phyloP scores from a whole-genome alignment of 1,284 basidiomycete species.

The Heterobasidion parviporum region DNA sequence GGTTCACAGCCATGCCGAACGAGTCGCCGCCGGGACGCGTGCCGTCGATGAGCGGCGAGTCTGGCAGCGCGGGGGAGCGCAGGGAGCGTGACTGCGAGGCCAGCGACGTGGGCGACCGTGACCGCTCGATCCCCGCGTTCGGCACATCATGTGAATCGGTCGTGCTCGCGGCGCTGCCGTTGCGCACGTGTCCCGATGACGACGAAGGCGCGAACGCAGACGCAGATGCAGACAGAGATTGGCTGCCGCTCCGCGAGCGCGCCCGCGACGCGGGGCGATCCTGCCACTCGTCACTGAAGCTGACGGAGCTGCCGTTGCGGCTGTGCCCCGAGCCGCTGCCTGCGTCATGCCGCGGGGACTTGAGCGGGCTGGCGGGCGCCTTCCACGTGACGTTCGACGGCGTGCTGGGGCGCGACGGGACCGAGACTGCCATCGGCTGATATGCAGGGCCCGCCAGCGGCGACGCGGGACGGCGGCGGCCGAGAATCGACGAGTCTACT shows the following conservation, averaged over 20 bases:
- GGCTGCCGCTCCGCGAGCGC: slow-evolving; percentile 8
- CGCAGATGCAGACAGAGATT: not conserved
- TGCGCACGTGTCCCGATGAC: slow-evolving; percentile 14
- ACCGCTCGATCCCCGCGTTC: slow-evolving; percentile 25
- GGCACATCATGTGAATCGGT: slow-evolving; percentile 23
- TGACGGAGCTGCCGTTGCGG: slow-evolving; percentile 44
- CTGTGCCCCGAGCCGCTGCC: slow-evolving; percentile 36
- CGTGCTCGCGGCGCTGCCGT: slow-evolving; percentile 26
- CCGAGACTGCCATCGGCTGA: slow-evolving; percentile 48
- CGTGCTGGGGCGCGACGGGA: slow-evolving; percentile 56
- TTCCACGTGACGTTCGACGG: slow-evolving; percentile 67
- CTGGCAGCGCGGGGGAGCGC: slow-evolving; percentile 50
- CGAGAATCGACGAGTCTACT: slow-evolving; percentile 38
- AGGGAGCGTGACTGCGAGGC: slow-evolving; percentile 26
- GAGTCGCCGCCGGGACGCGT: slow-evolving; percentile 13
- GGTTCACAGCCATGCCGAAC: slow-evolving; percentile 19
- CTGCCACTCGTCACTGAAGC: slow-evolving; percentile 13
- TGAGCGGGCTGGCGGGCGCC: slow-evolving; percentile 14
- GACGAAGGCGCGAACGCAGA: too few species aligned
- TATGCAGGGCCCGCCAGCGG: slow-evolving; percentile 53
- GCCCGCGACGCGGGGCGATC: slow-evolving; percentile 7
- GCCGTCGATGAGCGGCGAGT: slow-evolving; percentile 43
- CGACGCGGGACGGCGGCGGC: slow-evolving; percentile 55
- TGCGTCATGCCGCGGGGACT: slow-evolving; percentile 2
- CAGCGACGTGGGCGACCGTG: slow-evolving; percentile 26